Evolutionary conservation across 306 rosid species (phyloP).

Genomic region (Vicia villosa): DNA sequence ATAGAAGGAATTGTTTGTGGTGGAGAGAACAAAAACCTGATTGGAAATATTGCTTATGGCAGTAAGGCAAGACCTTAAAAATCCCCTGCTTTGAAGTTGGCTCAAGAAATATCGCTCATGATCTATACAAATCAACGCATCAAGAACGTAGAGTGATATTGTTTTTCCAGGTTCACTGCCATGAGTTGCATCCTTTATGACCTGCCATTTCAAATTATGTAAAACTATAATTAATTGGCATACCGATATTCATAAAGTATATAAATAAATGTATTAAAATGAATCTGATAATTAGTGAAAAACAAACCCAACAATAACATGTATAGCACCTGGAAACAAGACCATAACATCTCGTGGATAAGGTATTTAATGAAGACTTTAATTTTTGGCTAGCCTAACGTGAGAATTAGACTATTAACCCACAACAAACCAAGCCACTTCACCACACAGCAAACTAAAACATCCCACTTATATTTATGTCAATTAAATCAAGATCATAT

Average conservation of each 20-base stretch:
- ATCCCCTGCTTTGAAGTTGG: slow-evolving; percentile 94
- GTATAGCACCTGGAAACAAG: slow-evolving; percentile 13
- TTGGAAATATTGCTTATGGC: slow-evolving; percentile 74
- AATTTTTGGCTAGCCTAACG: slow-evolving; percentile 18
- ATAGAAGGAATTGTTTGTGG: slow-evolving; percentile 10
- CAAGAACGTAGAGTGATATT: slow-evolving; percentile 77
- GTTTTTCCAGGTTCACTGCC: slow-evolving; percentile 98
- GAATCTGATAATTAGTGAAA: not conserved
- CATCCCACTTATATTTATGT: not conserved
- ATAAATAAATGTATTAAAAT: slow-evolving; percentile 4
- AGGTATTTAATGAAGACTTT: not conserved
- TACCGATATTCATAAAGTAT: slow-evolving; percentile 13
- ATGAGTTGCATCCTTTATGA: slow-evolving; percentile 86
- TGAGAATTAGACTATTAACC: not conserved
- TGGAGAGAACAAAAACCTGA: slow-evolving; percentile 62
- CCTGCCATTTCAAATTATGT: slow-evolving; percentile 50
- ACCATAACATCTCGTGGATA: not conserved
- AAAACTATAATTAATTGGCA: slow-evolving; percentile 31
- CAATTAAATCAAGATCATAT: slow-evolving; percentile 14
- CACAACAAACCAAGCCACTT: not conserved
- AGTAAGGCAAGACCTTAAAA: slow-evolving; percentile 77
- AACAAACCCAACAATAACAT: slow-evolving; percentile 6
- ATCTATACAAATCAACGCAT: slow-evolving; percentile 85
- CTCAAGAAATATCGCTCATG: slow-evolving; percentile 81
- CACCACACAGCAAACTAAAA: not conserved